These are phyloP conservation scores for Fusarium circinatum DNA, from an alignment of 2,329 filamentous ascomycete species.

Conservation along the genomic window DNA sequence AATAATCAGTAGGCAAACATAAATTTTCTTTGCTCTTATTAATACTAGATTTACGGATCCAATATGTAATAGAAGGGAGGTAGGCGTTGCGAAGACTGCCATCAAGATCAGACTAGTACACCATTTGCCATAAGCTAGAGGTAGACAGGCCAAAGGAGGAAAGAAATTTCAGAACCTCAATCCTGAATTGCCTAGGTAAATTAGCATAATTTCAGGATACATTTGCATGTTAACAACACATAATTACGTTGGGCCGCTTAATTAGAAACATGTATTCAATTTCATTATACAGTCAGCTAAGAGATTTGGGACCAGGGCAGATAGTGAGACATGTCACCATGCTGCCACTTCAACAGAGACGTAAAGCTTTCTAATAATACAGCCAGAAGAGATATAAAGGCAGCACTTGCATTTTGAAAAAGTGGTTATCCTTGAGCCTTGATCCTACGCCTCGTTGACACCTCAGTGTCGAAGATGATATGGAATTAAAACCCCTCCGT, in stretches of 20 bases:
- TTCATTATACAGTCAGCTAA: not conserved
- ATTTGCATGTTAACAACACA: not conserved
- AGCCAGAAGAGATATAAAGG: not conserved
- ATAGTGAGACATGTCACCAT: not conserved
- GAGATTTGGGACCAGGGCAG: not conserved
- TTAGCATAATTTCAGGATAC: no score
- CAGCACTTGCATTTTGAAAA: fast-evolving
- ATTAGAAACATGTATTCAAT: not conserved
- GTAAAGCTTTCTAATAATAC: not conserved
- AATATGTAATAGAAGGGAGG: not conserved
- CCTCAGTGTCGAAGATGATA: not conserved
- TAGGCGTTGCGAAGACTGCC: not conserved
- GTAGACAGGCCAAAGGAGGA: fast-evolving
- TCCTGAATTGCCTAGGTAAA: no score
- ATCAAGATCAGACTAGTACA: fast-evolving
- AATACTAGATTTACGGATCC: fast-evolving
- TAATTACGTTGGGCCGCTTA: not conserved
- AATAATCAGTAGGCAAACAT: fast-evolving
- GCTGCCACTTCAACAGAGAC: no score
- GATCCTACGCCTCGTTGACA: fast-evolving
- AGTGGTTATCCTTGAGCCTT: fast-evolving
- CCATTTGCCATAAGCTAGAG: fast-evolving
- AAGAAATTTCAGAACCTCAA: not conserved
- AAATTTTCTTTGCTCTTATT: not conserved
- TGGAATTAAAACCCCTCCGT: not conserved